Evolutionary conservation across 2,329 filamentous ascomycete genomes (phyloP).

Genomic region (Fusarium succisae): DNA sequence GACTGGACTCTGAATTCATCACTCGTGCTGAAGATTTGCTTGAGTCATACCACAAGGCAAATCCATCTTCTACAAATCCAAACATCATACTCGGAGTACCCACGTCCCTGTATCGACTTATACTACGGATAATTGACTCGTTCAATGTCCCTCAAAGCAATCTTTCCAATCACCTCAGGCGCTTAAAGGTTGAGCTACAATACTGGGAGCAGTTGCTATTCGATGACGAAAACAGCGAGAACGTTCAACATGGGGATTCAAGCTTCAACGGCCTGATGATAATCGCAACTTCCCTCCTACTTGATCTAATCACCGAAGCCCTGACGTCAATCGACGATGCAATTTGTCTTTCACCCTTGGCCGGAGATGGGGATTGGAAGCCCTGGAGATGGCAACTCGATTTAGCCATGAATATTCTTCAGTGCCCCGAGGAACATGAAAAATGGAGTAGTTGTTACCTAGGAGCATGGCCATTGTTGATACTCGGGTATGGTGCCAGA

Average conservation of each 20-base stretch:
- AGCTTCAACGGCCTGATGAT: neutral
- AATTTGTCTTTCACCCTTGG: rapidly evolving
- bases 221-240: neutral
- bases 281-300: neutral
- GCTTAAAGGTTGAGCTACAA: neutral
- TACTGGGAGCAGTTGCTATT: neutral
- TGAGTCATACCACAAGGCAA: neutral
- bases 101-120: neutral
- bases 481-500: neutral
- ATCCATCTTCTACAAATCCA: neutral
- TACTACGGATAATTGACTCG: neutral
- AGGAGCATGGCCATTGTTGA: neutral
- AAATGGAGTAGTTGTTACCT: neutral
- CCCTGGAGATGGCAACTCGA: neutral
- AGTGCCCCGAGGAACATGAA: neutral
- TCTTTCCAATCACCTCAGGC: neutral
- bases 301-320: neutral
- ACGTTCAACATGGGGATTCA: neutral
- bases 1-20: neutral
- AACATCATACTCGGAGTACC: neutral
- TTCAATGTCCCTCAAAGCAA: rapidly evolving
- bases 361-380: neutral
- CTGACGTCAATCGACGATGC: rapidly evolving
- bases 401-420: neutral
- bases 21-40: neutral